phyloP scores from a whole-genome alignment of 2,329 filamentous ascomycete genomes.

The Ustilaginoidea virens region DNA sequence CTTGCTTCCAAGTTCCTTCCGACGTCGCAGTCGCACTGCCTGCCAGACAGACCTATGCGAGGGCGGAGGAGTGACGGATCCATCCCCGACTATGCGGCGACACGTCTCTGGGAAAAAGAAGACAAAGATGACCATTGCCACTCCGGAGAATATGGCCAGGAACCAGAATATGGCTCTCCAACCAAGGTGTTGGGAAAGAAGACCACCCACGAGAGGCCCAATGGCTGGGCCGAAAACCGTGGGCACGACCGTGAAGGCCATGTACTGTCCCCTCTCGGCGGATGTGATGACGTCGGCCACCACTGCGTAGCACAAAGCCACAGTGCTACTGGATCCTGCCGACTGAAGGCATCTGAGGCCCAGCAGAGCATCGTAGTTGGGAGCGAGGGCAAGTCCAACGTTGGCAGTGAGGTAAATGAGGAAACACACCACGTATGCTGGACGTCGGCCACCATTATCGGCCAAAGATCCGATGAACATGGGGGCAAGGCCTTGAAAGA shows the following conservation, averaged over 20 bases:
- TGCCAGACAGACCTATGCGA: slow-evolving; percentile 21
- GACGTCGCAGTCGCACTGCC: slow-evolving; percentile 4
- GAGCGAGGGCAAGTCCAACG: slow-evolving; percentile 34
- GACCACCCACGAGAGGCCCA: slow-evolving; percentile 42
- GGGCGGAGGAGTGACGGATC: slow-evolving; percentile 26
- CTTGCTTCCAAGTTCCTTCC: slow-evolving; percentile 1
- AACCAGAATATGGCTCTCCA: slow-evolving; percentile 52
- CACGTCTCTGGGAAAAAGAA: slow-evolving; percentile 40
- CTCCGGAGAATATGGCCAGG: slow-evolving; percentile 28
- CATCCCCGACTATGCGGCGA: slow-evolving; percentile 33
- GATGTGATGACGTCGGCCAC: slow-evolving; percentile 48
- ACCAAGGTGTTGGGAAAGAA: slow-evolving; percentile 38
- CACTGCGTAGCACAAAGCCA: slow-evolving; percentile 41
- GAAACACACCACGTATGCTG: slow-evolving; percentile 38
- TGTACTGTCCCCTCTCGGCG: slow-evolving; percentile 44
- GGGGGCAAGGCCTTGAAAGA: slow-evolving; percentile 45
- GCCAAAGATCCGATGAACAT: slow-evolving; percentile 40
- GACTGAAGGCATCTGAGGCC: slow-evolving; percentile 41
- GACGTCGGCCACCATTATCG: slow-evolving; percentile 36
- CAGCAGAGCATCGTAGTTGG: slow-evolving; percentile 32
- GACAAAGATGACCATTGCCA: slow-evolving; percentile 25
- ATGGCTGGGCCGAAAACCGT: slow-evolving; percentile 31
- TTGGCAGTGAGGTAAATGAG: slow-evolving; percentile 37
- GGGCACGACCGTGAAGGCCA: slow-evolving; percentile 35
- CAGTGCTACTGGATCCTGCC: slow-evolving; percentile 40